These are phyloP conservation scores for Penicillium decumbens DNA, from an alignment of 2,329 filamentous ascomycete genomes.

Conservation along the genomic window DNA sequence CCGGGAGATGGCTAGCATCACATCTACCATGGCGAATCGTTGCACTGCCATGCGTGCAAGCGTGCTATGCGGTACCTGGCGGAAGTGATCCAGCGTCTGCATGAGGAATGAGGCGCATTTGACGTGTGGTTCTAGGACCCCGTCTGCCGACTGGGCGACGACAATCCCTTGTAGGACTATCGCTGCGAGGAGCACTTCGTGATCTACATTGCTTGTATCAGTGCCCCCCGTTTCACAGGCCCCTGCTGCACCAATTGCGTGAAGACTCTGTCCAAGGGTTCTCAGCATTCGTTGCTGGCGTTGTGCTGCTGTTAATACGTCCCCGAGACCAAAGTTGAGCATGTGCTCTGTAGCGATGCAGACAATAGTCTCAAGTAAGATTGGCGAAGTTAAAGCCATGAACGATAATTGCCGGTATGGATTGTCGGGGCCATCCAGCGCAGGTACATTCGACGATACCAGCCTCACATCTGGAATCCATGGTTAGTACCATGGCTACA, in stretches of 20 bases:
- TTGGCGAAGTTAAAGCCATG: slow-evolving; percentile 18
- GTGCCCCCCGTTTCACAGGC: slow-evolving; percentile 1
- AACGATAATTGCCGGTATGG: slow-evolving; percentile 23
- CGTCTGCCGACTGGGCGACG: slow-evolving; percentile 21
- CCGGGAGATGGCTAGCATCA: slow-evolving; percentile 24
- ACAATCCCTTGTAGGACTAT: slow-evolving; percentile 21
- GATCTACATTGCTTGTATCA: slow-evolving; percentile 5
- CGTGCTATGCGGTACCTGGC: slow-evolving; percentile 9
- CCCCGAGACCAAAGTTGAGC: slow-evolving; percentile 23
- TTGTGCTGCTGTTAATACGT: slow-evolving; percentile 17
- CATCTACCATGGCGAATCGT: slow-evolving; percentile 23
- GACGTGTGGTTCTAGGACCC: slow-evolving; percentile 21
- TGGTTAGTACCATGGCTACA: neutral
- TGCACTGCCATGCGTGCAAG: slow-evolving; percentile 20
- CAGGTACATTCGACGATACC: slow-evolving; percentile 23
- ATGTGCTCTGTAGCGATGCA: slow-evolving; percentile 26
- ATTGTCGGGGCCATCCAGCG: slow-evolving; percentile 22
- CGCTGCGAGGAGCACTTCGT: slow-evolving; percentile 19
- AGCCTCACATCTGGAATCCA: slow-evolving; percentile 19
- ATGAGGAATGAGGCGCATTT: slow-evolving; percentile 23
- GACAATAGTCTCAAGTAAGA: slow-evolving; percentile 21
- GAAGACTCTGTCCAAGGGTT: slow-evolving; percentile 18
- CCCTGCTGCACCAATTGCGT: slow-evolving; percentile 4
- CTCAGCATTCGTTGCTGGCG: slow-evolving; percentile 21
- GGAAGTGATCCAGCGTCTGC: slow-evolving; percentile 16